These are phyloP conservation scores for Epichloe gansuensis DNA, from an alignment of 2,329 filamentous ascomycete species.

Conservation along the genomic window DNA sequence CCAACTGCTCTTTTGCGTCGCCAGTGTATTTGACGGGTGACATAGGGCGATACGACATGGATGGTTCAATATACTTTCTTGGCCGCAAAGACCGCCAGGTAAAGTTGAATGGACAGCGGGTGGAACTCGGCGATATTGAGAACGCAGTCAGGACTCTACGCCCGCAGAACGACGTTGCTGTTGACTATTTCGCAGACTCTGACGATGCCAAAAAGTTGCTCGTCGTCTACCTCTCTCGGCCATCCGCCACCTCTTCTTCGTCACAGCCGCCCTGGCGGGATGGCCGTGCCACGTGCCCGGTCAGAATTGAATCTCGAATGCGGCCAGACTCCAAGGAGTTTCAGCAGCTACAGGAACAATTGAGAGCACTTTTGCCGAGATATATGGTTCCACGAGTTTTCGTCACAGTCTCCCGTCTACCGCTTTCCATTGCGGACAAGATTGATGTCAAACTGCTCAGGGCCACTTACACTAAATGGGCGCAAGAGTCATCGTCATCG, in stretches of 20 bases:
- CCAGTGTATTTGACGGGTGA: not conserved
- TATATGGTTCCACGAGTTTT: not conserved
- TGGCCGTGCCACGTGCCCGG: too few species aligned
- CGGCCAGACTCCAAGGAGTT: not conserved
- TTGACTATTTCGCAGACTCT: not conserved
- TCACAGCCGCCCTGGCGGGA: not conserved
- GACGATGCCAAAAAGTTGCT: not conserved
- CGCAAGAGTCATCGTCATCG: not conserved
- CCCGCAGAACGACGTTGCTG: not conserved
- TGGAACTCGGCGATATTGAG: slow-evolving; percentile 7
- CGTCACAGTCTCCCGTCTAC: not conserved
- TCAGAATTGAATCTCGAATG: not conserved
- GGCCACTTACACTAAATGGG: not conserved
- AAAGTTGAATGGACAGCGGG: slow-evolving; percentile 5
- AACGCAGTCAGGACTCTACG: not conserved
- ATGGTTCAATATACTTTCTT: not conserved
- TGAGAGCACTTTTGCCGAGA: not conserved
- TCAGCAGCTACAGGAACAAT: not conserved
- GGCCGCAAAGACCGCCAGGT: not conserved
- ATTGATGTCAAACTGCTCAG: not conserved
- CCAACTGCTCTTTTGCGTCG: not conserved
- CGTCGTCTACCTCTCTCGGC: not conserved
- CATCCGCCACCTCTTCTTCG: not conserved
- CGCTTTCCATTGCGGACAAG: not conserved
- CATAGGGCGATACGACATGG: not conserved